Conservation (phyloP, 1,139 yeast species). For the Debaryomyces singareniensis region DNA sequence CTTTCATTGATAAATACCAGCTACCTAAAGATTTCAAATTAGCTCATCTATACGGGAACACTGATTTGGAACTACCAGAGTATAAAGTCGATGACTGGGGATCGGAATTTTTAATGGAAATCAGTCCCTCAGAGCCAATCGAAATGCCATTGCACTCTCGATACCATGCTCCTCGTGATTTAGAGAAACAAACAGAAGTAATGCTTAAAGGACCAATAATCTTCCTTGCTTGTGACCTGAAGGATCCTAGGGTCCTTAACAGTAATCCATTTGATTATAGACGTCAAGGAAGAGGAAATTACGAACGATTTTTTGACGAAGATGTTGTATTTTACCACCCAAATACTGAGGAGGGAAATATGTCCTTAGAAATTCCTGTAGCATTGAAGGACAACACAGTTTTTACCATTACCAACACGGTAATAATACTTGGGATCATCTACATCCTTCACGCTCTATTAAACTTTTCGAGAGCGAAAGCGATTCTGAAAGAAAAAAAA, state of each 20-base stretch:
- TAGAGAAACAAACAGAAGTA: conserved; percentile 2
- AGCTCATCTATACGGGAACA: conserved; percentile 26
- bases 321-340: conserved; percentile 38
- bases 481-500: no score
- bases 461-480: no score
- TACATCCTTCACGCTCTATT: no score
- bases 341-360: conserved; percentile 5
- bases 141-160: conserved; percentile 30
- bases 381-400: conserved; percentile 10
- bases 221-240: conserved; percentile 29
- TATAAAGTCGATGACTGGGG: conserved; percentile 38
- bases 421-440: not conserved
- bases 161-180: conserved; percentile 26
- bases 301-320: conserved; percentile 32
- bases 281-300: conserved; percentile 26
- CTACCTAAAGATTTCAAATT: conserved; percentile 19
- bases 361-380: conserved; percentile 14
- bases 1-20: conserved; percentile 40
- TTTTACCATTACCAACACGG: not conserved
- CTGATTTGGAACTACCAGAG: conserved; percentile 39
- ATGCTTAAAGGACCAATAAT: conserved; percentile 17
- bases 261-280: conserved; percentile 35
- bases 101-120: conserved; percentile 28
- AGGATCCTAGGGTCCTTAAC: conserved; percentile 20
- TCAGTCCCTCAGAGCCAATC: conserved; percentile 1